Conservation (phyloP, 176 grass and related monocot genomes). For the Carex pumila region DNA sequence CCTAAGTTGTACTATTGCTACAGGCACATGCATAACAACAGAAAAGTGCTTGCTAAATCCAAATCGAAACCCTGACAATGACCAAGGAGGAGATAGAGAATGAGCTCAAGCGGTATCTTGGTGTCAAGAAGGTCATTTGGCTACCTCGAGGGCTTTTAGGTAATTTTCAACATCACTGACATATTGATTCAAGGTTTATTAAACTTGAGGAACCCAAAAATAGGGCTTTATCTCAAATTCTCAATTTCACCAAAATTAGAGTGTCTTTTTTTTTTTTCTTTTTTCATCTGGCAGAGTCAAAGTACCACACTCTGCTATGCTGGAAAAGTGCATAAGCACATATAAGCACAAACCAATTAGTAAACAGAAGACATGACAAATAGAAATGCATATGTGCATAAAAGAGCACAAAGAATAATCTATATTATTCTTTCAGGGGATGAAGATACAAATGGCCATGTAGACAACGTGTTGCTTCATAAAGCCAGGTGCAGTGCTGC, state of each 20-base stretch:
- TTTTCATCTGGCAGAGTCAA: not conserved
- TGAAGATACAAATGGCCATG: slow-evolving; percentile 84
- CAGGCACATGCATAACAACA: slow-evolving; percentile 96
- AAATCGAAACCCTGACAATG: slow-evolving; percentile 88
- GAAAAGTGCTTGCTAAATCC: slow-evolving; percentile 80
- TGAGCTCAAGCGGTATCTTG: slow-evolving; percentile 74
- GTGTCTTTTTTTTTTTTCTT: not conserved
- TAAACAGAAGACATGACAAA: no score
- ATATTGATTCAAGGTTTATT: not conserved
- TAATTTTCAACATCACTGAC: slow-evolving; percentile 26
- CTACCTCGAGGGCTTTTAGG: slow-evolving; percentile 73
- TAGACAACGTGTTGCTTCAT: slow-evolving; percentile 86
- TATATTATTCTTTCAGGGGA: slow-evolving; percentile 45
- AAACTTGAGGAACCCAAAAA: not conserved
- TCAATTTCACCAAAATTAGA: not conserved
- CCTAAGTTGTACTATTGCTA: slow-evolving; percentile 12
- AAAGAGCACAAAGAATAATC: no score
- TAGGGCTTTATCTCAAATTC: not conserved
- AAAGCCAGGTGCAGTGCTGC: slow-evolving; percentile 61
- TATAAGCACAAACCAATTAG: no score
- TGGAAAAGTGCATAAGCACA: no score
- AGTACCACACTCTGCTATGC: not conserved
- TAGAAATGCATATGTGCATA: no score
- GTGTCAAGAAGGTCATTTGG: slow-evolving; percentile 85
- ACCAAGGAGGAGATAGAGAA: slow-evolving; percentile 72